Percentiles rank a stretch among this genome's conserved stretches.
phyloP scores from a whole-genome alignment of 176 grass and related monocot species.

The Tillandsia leiboldiana region DNA sequence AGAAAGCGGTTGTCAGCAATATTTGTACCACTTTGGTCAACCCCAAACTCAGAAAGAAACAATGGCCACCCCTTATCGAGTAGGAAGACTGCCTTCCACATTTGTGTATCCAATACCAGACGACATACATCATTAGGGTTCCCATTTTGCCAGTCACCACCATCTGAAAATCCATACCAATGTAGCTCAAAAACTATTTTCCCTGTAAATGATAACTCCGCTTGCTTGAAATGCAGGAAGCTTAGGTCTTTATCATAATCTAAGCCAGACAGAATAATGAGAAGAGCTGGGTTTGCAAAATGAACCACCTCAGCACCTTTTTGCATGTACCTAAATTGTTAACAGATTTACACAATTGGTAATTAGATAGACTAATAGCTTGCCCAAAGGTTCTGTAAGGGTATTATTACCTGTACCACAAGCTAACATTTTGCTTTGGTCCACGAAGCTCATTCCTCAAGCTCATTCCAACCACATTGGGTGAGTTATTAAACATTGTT shows the following conservation, averaged over 20 bases:
- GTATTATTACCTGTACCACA: slow-evolving; percentile 80
- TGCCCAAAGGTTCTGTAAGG: background rate
- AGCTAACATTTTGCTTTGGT: slow-evolving; percentile 54
- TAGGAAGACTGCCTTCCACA: slow-evolving; percentile 56
- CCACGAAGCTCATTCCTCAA: slow-evolving; percentile 85
- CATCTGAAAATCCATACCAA: slow-evolving; percentile 95
- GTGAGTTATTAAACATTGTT: slow-evolving; percentile 50
- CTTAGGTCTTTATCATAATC: slow-evolving; percentile 74
- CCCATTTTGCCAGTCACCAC: slow-evolving; percentile 48
- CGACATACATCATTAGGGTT: slow-evolving; percentile 73
- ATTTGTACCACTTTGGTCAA: slow-evolving; percentile 70
- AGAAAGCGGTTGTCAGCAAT: slow-evolving; percentile 69
- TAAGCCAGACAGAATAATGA: slow-evolving; percentile 73
- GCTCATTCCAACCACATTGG: slow-evolving; percentile 87
- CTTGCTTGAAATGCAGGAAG: slow-evolving; percentile 45
- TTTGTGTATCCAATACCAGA: slow-evolving; percentile 36
- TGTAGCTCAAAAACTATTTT: slow-evolving; percentile 88
- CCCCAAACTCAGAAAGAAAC: slow-evolving; percentile 90
- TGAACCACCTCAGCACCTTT: slow-evolving; percentile 78
- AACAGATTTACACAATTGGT: slow-evolving; percentile 12
- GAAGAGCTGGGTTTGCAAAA: slow-evolving; percentile 55
- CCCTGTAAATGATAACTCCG: slow-evolving; percentile 48
- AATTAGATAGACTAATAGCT: slow-evolving; percentile 9
- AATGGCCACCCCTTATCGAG: slow-evolving; percentile 69
- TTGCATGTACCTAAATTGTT: slow-evolving; percentile 74